These are phyloP conservation scores for Asterionellopsis glacialis DNA, from an alignment of 108 stramenopile genomes.

Conservation along the genomic window DNA sequence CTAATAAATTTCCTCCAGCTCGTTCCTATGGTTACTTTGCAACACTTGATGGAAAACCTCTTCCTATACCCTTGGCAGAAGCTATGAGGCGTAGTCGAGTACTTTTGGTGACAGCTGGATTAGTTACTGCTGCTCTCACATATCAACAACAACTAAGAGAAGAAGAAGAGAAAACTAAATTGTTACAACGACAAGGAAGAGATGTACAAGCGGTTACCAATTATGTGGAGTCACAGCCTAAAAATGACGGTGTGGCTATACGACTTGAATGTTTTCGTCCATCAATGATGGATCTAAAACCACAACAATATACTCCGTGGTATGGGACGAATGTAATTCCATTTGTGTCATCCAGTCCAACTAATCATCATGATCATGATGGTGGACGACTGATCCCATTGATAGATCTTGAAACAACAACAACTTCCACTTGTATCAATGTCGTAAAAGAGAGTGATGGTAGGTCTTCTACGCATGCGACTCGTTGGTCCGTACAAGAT, in stretches of 20 bases:
- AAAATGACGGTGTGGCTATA: too few species aligned
- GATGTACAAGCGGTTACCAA: not conserved
- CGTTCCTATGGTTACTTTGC: conserved; percentile 1
- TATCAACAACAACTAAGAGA: not conserved
- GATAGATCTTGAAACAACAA: too few species aligned
- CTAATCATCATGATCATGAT: too few species aligned
- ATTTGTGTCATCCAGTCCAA: too few species aligned
- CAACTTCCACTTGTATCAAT: too few species aligned
- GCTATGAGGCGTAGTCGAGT: conserved; percentile 24
- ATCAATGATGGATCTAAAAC: not conserved
- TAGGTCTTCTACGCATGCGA: too few species aligned
- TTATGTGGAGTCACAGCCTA: not conserved
- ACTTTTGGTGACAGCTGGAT: conserved; percentile 23
- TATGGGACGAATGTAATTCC: too few species aligned
- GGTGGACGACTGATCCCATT: too few species aligned
- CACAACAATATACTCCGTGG: not conserved
- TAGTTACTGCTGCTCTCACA: not conserved
- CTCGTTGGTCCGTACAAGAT: too few species aligned
- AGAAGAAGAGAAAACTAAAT: not conserved
- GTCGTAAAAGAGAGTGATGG: too few species aligned
- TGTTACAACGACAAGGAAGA: not conserved
- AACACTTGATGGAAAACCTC: conserved; percentile 20
- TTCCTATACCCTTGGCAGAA: conserved; percentile 27
- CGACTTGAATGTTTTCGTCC: not conserved
- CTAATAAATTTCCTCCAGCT: not conserved